Evolutionary conservation across 2,329 filamentous ascomycete genomes (phyloP).

Genomic region (Penicillium corylophilum): DNA sequence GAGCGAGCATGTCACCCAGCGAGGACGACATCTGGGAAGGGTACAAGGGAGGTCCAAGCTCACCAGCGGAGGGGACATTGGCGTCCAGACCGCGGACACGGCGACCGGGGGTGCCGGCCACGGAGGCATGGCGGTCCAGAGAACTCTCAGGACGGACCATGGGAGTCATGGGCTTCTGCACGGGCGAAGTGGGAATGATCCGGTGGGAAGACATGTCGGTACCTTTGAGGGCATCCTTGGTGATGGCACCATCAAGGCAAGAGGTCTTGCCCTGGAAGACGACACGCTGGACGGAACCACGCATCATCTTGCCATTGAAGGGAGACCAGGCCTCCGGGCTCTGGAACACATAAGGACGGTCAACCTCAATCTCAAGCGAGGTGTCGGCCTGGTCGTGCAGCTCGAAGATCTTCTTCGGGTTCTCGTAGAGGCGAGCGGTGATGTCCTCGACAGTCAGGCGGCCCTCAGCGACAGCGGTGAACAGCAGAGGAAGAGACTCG

Average conservation of each 20-base stretch:
- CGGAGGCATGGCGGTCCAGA: slow-evolving; percentile 38
- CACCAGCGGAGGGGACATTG: slow-evolving; percentile 31
- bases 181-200: slow-evolving; percentile 54
- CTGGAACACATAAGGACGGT: slow-evolving; percentile 65
- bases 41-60: slow-evolving; percentile 43
- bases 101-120: slow-evolving; percentile 40
- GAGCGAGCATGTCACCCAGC: slow-evolving; percentile 70
- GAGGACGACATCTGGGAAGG: slow-evolving; percentile 56
- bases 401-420: slow-evolving; percentile 78
- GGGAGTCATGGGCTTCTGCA: slow-evolving; percentile 52
- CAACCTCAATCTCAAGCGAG: slow-evolving; percentile 72
- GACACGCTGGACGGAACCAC: slow-evolving; percentile 70
- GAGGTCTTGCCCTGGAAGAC: slow-evolving; percentile 72
- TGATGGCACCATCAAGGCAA: slow-evolving; percentile 69
- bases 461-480: slow-evolving; percentile 73
- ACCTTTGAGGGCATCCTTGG: slow-evolving; percentile 58
- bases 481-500: slow-evolving; percentile 70
- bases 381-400: slow-evolving; percentile 75
- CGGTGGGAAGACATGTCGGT: slow-evolving; percentile 73
- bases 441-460: slow-evolving; percentile 72
- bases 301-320: slow-evolving; percentile 67
- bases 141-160: slow-evolving; percentile 39
- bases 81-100: slow-evolving; percentile 26
- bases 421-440: slow-evolving; percentile 69
- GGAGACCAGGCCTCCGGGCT: slow-evolving; percentile 63